Evolutionary conservation across 2,329 filamentous ascomycete species (phyloP), one percentile per base, ranked within the genome.

Genomic region (Colletotrichum aenigma): DNA sequence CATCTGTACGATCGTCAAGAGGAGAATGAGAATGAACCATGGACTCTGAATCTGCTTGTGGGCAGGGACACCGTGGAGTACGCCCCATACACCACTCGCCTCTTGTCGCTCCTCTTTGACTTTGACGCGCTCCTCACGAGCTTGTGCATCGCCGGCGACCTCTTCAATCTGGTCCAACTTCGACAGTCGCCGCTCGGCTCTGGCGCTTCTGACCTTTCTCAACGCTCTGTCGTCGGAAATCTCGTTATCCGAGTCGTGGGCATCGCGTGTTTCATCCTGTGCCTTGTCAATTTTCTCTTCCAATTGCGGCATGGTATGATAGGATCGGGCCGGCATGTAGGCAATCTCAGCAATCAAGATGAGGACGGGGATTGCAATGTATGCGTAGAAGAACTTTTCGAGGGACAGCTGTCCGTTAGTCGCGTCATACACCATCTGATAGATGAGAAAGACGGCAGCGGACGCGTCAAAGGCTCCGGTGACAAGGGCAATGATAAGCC

Each of bases 401-500:
- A 84, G 84, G 1, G 81, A 80, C 52, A 87, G 81, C 3, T 77
- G 62, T 7, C 86, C 85, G 1, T 77, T 79, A 1, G 89, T 92
- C 70, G 86, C 87, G 79, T 94, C 89, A 81, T 94, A 96, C 26
- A 94, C 83, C 55, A 96, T 84, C 30, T 94, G 91, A 84, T 96
- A 96, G 36, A 94, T 81, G 26, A 96, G 88, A 79, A 96, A 96
- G 6, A 96, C 84, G 8, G 94, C 94, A 78, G 93, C 95, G 2
- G 94, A 96, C 1, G 94, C 93, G 83, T 97, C 95, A 82, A 97
- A 97, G 6, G 94, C 94, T 6, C 95, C 95, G 0, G 94, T 96
- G 67, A 97, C 86, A 38, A 95, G 88, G 2, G 95, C 94, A 8
- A 97, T 87, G 76, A 97, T 95, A 18, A 95, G 86, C 1, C 95